Percentiles rank a stretch among this genome's conserved stretches.
Conservation (phyloP, 257 asterid species). For the Solanum lycopersicoides region DNA sequence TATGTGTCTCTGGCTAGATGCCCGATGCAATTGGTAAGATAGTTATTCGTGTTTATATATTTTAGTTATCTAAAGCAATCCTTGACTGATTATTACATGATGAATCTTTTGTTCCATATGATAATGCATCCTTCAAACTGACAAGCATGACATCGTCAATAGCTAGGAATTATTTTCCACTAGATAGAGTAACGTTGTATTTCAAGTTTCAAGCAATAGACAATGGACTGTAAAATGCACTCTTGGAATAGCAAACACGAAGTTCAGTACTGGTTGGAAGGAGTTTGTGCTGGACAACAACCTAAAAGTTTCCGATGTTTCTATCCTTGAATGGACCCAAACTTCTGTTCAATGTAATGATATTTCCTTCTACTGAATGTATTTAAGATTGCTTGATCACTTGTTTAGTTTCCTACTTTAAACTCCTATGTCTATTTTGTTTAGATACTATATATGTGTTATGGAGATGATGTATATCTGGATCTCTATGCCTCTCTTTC, state of each 20-base stretch:
- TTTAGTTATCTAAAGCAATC: not conserved
- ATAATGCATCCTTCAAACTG: not conserved
- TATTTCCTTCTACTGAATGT: not conserved
- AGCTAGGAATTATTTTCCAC: not conserved
- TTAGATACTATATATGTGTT: too few relatives aligned
- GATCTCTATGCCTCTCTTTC: too few relatives aligned
- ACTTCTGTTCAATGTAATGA: not conserved
- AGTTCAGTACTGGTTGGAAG: not conserved
- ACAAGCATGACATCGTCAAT: not conserved
- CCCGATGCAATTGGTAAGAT: not conserved
- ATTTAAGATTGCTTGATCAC: not conserved
- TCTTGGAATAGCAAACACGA: not conserved
- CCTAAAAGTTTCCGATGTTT: not conserved
- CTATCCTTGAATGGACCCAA: not conserved
- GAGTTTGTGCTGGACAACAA: not conserved
- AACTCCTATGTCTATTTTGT: not conserved
- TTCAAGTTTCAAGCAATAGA: not conserved
- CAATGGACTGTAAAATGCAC: not conserved
- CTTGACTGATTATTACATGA: not conserved
- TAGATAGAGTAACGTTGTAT: not conserved
- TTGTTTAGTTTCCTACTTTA: not conserved
- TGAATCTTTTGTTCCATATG: not conserved
- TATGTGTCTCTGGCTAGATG: not conserved
- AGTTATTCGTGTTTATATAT: not conserved
- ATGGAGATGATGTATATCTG: not conserved